phyloP scores from a whole-genome alignment of 768 basidiomycete genomes.

The Phallus indusiatus region DNA sequence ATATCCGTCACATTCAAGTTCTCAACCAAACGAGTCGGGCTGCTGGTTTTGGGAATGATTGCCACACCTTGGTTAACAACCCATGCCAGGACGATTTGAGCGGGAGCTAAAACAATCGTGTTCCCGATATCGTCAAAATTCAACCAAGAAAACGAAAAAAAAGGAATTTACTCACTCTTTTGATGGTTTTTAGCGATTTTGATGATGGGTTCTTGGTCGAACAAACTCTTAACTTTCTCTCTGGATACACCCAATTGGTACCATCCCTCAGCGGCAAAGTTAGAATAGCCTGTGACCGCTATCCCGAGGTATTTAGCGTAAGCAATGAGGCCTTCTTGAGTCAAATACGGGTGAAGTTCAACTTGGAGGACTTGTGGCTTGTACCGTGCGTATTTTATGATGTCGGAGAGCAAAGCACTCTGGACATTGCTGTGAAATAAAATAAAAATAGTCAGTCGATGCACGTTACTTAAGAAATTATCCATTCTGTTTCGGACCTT shows the following conservation, averaged over 20 bases:
- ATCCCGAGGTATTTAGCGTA: conserved; percentile 35
- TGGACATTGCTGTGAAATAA: conserved; percentile 50
- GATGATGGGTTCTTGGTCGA: conserved; percentile 38
- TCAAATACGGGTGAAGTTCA: conserved; percentile 49
- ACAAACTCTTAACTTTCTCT: conserved; percentile 34
- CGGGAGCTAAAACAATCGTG: conserved; percentile 24
- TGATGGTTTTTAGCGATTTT: conserved; percentile 38
- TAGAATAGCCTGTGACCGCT: conserved; percentile 47
- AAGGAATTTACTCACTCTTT: conserved; percentile 35
- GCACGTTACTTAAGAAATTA: neutral
- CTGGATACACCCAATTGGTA: conserved; percentile 59
- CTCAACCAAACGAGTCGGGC: conserved; percentile 32
- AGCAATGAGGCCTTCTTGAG: conserved; percentile 37
- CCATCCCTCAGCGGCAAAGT: conserved; percentile 46
- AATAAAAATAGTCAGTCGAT: neutral
- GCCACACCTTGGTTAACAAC: conserved; percentile 65
- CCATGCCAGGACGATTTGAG: conserved; percentile 74
- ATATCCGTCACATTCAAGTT: conserved; percentile 44
- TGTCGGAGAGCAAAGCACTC: conserved; percentile 61
- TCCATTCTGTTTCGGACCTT: conserved; percentile 32
- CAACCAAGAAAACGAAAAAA: neutral
- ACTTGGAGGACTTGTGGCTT: conserved; percentile 50
- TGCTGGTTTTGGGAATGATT: conserved; percentile 66
- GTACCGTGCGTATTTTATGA: conserved; percentile 68
- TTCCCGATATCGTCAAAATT: neutral